These are phyloP conservation scores for Cutaneotrichosporon cutaneum DNA, from an alignment of 1,284 basidiomycete species.

Conservation along the genomic window DNA sequence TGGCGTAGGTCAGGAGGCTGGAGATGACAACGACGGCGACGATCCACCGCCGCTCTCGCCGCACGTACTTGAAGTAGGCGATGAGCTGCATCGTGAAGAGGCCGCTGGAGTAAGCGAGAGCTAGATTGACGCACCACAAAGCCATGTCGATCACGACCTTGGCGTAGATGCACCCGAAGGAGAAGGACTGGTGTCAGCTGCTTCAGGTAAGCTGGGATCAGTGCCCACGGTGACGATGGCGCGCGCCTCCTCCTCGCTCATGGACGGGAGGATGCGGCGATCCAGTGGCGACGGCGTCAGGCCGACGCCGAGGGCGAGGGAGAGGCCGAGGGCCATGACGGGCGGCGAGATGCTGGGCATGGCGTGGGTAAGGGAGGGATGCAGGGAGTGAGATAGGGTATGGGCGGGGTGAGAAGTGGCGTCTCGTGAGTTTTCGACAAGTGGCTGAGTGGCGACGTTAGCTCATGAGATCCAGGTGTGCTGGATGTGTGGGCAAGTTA, in stretches of 20 bases:
- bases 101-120: constrained; percentile 18
- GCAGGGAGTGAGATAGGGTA: background rate
- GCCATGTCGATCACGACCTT: constrained; percentile 28
- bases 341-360: background rate
- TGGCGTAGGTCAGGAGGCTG: background rate
- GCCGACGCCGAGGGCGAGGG: background rate
- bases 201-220: background rate
- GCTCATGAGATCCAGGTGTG: too few relatives aligned
- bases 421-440: too few relatives aligned
- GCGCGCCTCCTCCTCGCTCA: background rate
- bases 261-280: background rate
- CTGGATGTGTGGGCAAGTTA: too few relatives aligned
- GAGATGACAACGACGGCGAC: background rate
- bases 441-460: too few relatives aligned
- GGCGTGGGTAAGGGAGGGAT: background rate
- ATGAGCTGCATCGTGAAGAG: constrained; percentile 30
- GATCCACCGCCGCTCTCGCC: background rate
- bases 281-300: background rate
- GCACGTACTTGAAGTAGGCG: constrained; percentile 18
- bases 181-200: background rate
- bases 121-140: constrained; percentile 22
- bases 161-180: constrained; percentile 19
- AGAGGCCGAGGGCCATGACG: background rate
- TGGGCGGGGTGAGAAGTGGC: too few relatives aligned
- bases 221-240: background rate